A percentile compares a stretch with the other conserved stretches of the same genome.
Evolutionary conservation across 2,329 filamentous ascomycete species (phyloP).

Genomic region (Juglanconis oblonga): DNA sequence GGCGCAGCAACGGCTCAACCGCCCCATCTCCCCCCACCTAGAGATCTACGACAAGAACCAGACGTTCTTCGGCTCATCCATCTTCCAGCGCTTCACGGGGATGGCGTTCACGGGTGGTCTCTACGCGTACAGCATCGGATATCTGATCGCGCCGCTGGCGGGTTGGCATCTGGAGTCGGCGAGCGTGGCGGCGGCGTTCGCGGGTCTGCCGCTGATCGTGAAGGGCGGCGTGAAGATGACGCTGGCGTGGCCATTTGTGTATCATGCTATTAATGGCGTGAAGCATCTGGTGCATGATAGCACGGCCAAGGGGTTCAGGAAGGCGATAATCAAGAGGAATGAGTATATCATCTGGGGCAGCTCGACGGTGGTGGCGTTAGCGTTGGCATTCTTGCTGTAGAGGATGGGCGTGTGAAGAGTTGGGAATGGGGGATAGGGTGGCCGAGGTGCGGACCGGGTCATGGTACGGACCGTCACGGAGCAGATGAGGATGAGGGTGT

Average conservation of each 20-base stretch:
- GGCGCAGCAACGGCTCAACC: conserved; percentile 73
- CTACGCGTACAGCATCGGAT: conserved; percentile 77
- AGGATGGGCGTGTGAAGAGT: background rate
- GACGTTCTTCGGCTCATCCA: conserved; percentile 73
- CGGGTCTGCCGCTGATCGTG: conserved; percentile 54
- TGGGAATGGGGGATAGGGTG: background rate
- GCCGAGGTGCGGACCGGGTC: too few species aligned
- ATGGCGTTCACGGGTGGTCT: conserved; percentile 66
- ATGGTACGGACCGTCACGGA: too few species aligned
- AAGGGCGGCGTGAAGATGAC: conserved; percentile 57
- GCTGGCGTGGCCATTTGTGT: conserved; percentile 57
- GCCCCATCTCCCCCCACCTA: conserved; percentile 83
- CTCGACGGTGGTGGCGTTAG: conserved; percentile 42
- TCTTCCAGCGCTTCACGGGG: conserved; percentile 83
- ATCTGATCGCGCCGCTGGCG: conserved; percentile 74
- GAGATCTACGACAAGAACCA: conserved; percentile 82
- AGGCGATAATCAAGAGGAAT: conserved; percentile 41
- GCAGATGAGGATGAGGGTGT: too few species aligned
- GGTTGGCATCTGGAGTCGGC: conserved; percentile 61
- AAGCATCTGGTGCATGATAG: conserved; percentile 53
- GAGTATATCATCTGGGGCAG: conserved; percentile 48
- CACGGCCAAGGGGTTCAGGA: conserved; percentile 47
- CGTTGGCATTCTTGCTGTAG: conserved; percentile 49
- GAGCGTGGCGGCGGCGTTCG: conserved; percentile 59
- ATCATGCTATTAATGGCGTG: conserved; percentile 54